Conservation (phyloP, 352 stramenopile species). For the Phytophthora hybrid region DNA sequence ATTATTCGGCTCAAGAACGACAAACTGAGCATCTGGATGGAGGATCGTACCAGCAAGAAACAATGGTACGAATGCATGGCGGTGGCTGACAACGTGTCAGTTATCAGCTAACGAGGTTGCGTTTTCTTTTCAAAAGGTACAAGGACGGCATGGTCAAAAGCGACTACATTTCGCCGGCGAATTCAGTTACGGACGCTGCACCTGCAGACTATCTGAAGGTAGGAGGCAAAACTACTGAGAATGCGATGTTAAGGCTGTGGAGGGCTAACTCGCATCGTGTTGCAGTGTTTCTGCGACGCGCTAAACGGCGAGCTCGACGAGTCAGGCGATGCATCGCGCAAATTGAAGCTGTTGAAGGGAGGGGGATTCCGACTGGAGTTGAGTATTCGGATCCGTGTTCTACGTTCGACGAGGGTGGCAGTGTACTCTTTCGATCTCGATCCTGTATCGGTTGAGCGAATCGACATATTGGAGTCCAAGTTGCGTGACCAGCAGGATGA, state of each 20-base stretch:
- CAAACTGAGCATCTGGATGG: conserved; percentile 1
- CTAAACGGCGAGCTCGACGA: conserved; percentile 13
- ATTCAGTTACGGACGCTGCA: conserved; percentile 18
- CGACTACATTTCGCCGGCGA: conserved; percentile 22
- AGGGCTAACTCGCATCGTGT: not conserved
- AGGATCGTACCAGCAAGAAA: conserved; percentile 1
- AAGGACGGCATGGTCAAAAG: conserved; percentile 13
- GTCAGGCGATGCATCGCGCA: conserved; percentile 11
- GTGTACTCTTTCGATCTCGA: conserved; percentile 31
- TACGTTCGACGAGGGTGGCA: conserved; percentile 3
- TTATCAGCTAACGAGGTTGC: not conserved
- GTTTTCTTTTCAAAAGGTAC: not conserved
- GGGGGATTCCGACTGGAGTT: conserved; percentile 14
- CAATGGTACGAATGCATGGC: not conserved
- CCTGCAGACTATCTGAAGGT: conserved; percentile 23
- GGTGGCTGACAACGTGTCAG: not conserved
- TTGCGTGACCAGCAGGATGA: conserved; percentile 15
- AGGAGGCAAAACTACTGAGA: not conserved
- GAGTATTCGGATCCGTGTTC: conserved; percentile 12
- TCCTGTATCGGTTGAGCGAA: conserved; percentile 22
- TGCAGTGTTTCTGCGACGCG: conserved; percentile 30
- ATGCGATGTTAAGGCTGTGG: not conserved
- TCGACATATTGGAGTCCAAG: conserved; percentile 31
- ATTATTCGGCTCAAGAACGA: not conserved
- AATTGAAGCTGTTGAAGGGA: not conserved